A percentile compares a stretch with the other conserved stretches of the same genome.
Conservation (phyloP, 1,284 basidiomycete species). For the Porodaedalea pini region DNA sequence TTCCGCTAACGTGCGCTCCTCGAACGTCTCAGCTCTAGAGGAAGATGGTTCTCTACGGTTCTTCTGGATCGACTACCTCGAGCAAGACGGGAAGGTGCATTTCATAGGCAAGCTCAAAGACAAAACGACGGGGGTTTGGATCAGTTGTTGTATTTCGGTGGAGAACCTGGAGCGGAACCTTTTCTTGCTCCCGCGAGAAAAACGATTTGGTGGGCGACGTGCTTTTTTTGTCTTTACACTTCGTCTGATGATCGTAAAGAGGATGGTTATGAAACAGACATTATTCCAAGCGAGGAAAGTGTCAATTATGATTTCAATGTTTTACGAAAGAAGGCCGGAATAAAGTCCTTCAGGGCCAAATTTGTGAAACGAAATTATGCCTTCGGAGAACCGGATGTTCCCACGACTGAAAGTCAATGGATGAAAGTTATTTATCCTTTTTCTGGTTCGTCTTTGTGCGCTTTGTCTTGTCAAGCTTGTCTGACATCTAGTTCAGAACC, state of each 20-base stretch:
- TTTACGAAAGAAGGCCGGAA: slow-evolving; percentile 68
- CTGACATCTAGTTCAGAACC: slow-evolving; percentile 39
- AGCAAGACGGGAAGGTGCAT: slow-evolving; percentile 74
- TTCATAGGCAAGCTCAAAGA: slow-evolving; percentile 89
- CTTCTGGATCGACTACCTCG: slow-evolving; percentile 93
- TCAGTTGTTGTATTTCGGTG: slow-evolving; percentile 88
- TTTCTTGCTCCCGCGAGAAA: slow-evolving; percentile 84
- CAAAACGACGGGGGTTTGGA: slow-evolving; percentile 61
- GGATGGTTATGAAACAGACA: slow-evolving; percentile 69
- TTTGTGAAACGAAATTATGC: slow-evolving; percentile 91
- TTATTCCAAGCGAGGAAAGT: slow-evolving; percentile 63
- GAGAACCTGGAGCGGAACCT: slow-evolving; percentile 88
- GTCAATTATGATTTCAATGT: slow-evolving; percentile 85
- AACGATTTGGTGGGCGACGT: slow-evolving; percentile 50
- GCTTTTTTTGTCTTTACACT: not conserved
- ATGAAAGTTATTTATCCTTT: slow-evolving; percentile 90
- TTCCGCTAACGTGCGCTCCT: slow-evolving; percentile 41
- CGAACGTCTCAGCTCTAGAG: slow-evolving; percentile 60
- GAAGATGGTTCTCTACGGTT: slow-evolving; percentile 82
- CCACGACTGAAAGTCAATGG: slow-evolving; percentile 81
- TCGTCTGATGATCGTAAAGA: slow-evolving; percentile 32
- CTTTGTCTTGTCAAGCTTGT: slow-evolving; percentile 1
- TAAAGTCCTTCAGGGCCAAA: slow-evolving; percentile 78
- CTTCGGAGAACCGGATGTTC: slow-evolving; percentile 85
- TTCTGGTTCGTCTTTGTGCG: slow-evolving; percentile 50